Percentiles rank a stretch among this genome's conserved stretches.
Evolutionary conservation across 2,329 filamentous ascomycete genomes (phyloP).

Genomic region (Emmonsiellopsis sp.): DNA sequence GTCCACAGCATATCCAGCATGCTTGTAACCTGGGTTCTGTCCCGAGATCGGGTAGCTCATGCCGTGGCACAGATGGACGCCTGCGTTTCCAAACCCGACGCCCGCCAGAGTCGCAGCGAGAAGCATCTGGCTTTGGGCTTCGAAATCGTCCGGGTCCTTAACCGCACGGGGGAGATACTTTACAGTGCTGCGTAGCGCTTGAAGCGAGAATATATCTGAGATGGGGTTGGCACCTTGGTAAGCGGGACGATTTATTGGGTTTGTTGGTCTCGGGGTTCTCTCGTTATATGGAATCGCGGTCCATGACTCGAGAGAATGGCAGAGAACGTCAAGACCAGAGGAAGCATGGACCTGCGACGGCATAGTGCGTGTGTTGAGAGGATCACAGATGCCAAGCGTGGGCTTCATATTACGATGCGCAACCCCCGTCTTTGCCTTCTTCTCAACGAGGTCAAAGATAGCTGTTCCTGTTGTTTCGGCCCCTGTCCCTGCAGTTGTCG

Average conservation of each 20-base stretch:
- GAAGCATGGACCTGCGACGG: slow-evolving; percentile 84
- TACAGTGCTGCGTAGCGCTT: slow-evolving; percentile 71
- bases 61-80: slow-evolving; percentile 80
- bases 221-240: slow-evolving; percentile 98
- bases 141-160: slow-evolving; percentile 76
- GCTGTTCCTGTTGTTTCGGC: slow-evolving; percentile 96
- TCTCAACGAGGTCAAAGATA: slow-evolving; percentile 88
- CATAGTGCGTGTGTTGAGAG: slow-evolving; percentile 93
- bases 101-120: slow-evolving; percentile 88
- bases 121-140: slow-evolving; percentile 93
- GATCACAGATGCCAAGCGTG: slow-evolving; percentile 75
- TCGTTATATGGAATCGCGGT: slow-evolving; percentile 93
- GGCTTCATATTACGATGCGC: slow-evolving; percentile 94
- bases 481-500: slow-evolving; percentile 77
- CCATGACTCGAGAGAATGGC: slow-evolving; percentile 92
- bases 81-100: slow-evolving; percentile 94
- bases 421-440: slow-evolving; percentile 88
- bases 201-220: slow-evolving; percentile 89
- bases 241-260: slow-evolving; percentile 82
- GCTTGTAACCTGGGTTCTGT: slow-evolving; percentile 85
- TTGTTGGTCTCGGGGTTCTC: slow-evolving; percentile 70
- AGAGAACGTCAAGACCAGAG: slow-evolving; percentile 88
- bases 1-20: slow-evolving; percentile 72
- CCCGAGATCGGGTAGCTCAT: slow-evolving; percentile 98
- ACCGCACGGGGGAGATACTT: slow-evolving; percentile 88